Evolutionary conservation across 257 asterid genomes (phyloP), one percentile per base, ranked within the genome.

Genomic region (Solanum stenotomum): DNA sequence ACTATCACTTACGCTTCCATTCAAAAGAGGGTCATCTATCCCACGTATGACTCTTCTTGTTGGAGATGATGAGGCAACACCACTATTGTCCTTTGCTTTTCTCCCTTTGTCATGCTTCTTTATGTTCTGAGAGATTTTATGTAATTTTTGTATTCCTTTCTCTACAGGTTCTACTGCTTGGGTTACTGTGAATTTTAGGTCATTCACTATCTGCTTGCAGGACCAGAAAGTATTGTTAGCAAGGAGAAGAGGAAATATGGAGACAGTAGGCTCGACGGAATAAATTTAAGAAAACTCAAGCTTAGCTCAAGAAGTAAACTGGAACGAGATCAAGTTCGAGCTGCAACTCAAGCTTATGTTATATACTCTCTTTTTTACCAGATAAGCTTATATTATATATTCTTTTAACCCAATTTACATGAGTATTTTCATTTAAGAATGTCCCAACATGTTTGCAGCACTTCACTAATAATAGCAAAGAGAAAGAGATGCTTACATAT

Each of bases 121-220:
- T 85, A 97, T 96, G 94, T 96, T 97, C 89, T 95, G 91, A 68
- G 99, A 95, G 88, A 97, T 96, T 87, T 92, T 92, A 78, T 93
- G 96, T 87, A 96, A 81, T 90, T 93, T 95, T 91, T 93, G 90
- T 90, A 97, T 89, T 83, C 99, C 98, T 89, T 97, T 97, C 96
- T 97, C 99, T 38, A 96, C 92, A 31, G 99, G 99, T 87, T 96
- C 98, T 74, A 95, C 99, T 44, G 99, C 99, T 89, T 96, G 99
- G 81, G 93, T 94, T 40, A 97, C 95, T 0, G 99, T 97, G 89
- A 94, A 95, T 92, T 94, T 97, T 91, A 97, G 95, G 85, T 97
- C 99, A 40, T 96, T 96, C 92, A 97, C 99, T 89, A 97, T 97
- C 99, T 97, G 97, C 38, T 56, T 10, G 33, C 61, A 71, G 44